A percentile compares a stretch with the other conserved stretches of the same genome.
Conservation (phyloP, 768 basidiomycete species). For the Hortiboletus flavorubellus region DNA sequence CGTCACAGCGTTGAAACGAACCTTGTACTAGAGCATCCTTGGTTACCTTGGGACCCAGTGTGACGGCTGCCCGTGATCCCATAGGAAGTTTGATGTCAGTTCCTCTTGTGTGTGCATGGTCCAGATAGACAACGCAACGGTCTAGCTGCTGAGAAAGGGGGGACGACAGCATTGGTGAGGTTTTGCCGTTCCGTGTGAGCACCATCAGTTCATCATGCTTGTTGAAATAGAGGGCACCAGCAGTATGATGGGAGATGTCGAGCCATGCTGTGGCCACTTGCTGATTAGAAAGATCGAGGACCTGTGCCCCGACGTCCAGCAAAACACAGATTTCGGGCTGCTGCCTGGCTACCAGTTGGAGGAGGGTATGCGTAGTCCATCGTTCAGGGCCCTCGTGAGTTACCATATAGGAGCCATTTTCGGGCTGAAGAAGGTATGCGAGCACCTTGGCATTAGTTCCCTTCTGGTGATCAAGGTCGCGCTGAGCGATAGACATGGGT, state of each 20-base stretch:
- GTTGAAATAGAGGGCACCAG: too few species aligned
- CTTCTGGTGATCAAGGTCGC: too few species aligned
- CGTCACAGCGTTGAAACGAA: too few species aligned
- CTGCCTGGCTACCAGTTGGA: too few species aligned
- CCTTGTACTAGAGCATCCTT: conserved; percentile 41
- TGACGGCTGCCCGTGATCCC: conserved; percentile 33
- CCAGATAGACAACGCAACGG: conserved; percentile 45
- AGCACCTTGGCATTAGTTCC: conserved; percentile 42
- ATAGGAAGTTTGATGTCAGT: conserved; percentile 48
- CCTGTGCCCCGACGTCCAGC: neutral
- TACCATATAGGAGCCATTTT: conserved; percentile 27
- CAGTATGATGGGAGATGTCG: conserved; percentile 9
- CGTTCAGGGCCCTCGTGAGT: too few species aligned
- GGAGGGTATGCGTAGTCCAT: too few species aligned
- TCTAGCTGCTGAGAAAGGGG: conserved; percentile 38
- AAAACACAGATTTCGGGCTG: neutral
- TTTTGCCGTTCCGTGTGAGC: conserved; percentile 12
- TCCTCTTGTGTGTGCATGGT: conserved; percentile 45
- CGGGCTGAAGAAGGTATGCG: conserved; percentile 16
- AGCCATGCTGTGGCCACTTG: conserved; percentile 25
- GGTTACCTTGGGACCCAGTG: conserved; percentile 35
- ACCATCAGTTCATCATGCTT: conserved; percentile 22
- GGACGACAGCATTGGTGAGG: conserved; percentile 19
- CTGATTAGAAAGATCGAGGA: neutral
- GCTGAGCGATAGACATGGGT: too few species aligned